Evolutionary conservation across 345 rosid genomes (phyloP), one percentile per base, ranked within the genome.

Genomic region (Eucalyptus regnans): DNA sequence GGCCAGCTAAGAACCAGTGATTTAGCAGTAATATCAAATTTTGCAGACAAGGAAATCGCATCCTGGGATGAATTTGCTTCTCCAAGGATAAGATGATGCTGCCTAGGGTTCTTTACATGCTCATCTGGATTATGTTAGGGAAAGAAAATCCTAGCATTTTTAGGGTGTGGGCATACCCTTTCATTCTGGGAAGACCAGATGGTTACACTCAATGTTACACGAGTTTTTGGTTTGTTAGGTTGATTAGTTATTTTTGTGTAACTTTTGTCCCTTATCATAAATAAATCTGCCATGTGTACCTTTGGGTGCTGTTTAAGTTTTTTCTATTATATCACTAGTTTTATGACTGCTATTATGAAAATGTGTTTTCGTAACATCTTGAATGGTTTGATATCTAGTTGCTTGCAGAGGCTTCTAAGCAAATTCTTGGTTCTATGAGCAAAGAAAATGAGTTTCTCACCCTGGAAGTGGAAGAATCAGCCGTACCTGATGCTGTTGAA

Each of bases 401-500:
- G 93, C 99, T 98, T 93, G 98, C 99, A 92, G 99, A 96, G 94
- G 99, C 99, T 89, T 94, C 90, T 54, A 96, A 94, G 92, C 92
- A 94, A 90, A 92, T 97, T 88, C 95, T 92, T 93, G 97, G 98
- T 90, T 91, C 93, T 52, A 91, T 95, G 92, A 92, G 89, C 89
- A 90, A 88, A 90, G 96, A 93, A 90, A 94, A 90, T 86, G 94
- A 93, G 92, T 89, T 92, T 86, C 93, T 98, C 83, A 92, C 90
- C 88, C 49, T 98, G 84, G 99, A 96, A 92, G 97, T 94, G 31
- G 97, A 96, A 89, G 95, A 90, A 88, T 87, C 92, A 85, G 97
- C 92, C 89, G 93, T 91, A 89, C 87, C 92, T 90, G 93, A 87
- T 90, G 89, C 92, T 90, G 87, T 91, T 90, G 97, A 92, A 90